Conservation (phyloP, 2,329 filamentous ascomycete species). For the Microthyrium microscopicum region DNA sequence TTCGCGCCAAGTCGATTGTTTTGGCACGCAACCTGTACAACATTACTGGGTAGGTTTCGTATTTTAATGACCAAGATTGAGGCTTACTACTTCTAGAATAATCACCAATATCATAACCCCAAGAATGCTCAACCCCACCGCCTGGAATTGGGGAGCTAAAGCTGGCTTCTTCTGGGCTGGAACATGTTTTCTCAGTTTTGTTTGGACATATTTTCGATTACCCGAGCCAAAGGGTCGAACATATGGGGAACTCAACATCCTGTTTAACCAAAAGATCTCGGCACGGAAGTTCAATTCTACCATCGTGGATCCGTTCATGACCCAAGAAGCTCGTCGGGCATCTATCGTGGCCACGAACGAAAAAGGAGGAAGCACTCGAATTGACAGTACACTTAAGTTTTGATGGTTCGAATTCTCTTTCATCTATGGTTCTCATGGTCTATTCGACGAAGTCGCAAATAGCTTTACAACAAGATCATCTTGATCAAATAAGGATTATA, state of each 20-base stretch:
- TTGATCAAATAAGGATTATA: no score
- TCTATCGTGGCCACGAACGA: no score
- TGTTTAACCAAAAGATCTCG: slow-evolving; percentile 59
- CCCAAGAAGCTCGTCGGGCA: no score
- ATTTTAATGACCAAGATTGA: no score
- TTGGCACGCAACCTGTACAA: slow-evolving; percentile 65
- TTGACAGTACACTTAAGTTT: no score
- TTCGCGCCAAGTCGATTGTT: slow-evolving; percentile 85
- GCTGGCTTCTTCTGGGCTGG: slow-evolving; percentile 80
- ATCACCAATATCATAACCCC: slow-evolving; percentile 68
- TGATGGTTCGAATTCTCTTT: no score
- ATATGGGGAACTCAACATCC: slow-evolving; percentile 70
- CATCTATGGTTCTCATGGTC: no score
- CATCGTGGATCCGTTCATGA: slow-evolving; percentile 37
- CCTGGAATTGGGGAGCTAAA: slow-evolving; percentile 79
- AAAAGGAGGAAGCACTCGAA: no score
- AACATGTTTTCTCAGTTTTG: slow-evolving; percentile 61
- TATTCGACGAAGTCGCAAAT: no score
- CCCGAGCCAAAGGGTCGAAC: slow-evolving; percentile 67
- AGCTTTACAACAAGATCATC: no score
- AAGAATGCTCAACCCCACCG: slow-evolving; percentile 79
- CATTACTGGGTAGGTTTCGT: no score
- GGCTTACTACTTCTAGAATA: no score
- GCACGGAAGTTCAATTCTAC: slow-evolving; percentile 55
- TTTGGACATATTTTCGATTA: slow-evolving; percentile 67